Percentiles rank a stretch among this genome's conserved stretches.
Evolutionary conservation across 2,329 filamentous ascomycete genomes (phyloP).

Genomic region (Malbranchea zuffiana): DNA sequence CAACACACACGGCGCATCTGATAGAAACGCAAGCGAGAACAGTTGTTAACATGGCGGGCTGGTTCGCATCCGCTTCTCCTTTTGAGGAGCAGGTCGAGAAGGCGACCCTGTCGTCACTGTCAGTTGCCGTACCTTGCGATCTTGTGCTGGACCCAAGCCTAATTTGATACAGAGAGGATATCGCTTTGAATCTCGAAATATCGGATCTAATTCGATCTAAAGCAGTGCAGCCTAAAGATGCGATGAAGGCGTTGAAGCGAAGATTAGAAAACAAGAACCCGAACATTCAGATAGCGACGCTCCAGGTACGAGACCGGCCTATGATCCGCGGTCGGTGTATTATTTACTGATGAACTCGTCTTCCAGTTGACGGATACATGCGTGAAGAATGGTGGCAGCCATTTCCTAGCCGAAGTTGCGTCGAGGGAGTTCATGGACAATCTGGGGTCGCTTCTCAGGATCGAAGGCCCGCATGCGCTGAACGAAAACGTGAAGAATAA

Average conservation of each 20-base stretch:
- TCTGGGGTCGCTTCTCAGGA: conserved; percentile 76
- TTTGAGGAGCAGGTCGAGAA: conserved; percentile 96
- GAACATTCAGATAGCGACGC: conserved; percentile 87
- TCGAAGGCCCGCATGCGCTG: conserved; percentile 59
- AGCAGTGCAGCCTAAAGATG: conserved; percentile 92
- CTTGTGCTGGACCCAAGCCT: neutral
- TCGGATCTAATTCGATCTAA: conserved; percentile 96
- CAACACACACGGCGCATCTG: no score
- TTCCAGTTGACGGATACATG: conserved; percentile 84
- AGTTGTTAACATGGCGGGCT: conserved; percentile 74
- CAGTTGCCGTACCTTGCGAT: conserved; percentile 31
- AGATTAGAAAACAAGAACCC: conserved; percentile 96
- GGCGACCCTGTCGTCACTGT: conserved; percentile 90
- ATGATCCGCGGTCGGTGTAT: conserved; percentile 16
- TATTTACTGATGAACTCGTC: conserved; percentile 4
- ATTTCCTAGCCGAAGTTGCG: conserved; percentile 91
- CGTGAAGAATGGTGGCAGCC: conserved; percentile 92
- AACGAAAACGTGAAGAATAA: conserved; percentile 80
- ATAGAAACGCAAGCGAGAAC: no score
- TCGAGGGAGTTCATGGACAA: conserved; percentile 99
- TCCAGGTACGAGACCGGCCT: conserved; percentile 53
- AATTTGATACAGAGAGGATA: conserved; percentile 61
- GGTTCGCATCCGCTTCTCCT: conserved; percentile 86
- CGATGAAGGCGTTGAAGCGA: conserved; percentile 90
- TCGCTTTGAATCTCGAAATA: conserved; percentile 93